A percentile compares a stretch with the other conserved stretches of the same genome.
Evolutionary conservation across 2,329 filamentous ascomycete species (phyloP).

Genomic region (Fusarium foetens): DNA sequence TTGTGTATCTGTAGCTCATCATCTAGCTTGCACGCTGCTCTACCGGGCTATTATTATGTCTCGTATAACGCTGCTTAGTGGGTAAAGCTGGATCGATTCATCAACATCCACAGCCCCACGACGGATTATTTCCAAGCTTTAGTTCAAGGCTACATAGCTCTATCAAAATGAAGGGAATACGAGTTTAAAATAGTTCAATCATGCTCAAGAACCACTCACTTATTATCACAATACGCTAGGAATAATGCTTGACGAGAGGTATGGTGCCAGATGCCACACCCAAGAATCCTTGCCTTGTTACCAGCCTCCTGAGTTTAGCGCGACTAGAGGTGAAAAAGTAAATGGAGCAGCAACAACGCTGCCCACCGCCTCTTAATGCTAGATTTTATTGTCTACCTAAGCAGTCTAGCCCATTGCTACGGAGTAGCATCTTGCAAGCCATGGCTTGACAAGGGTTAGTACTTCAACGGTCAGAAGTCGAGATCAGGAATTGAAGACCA

Average conservation of each 20-base stretch:
- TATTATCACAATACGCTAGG: not conserved
- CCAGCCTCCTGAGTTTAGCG: slow-evolving; percentile 39
- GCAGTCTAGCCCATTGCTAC: not conserved
- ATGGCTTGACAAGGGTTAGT: slow-evolving; percentile 20
- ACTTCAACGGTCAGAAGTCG: slow-evolving; percentile 9
- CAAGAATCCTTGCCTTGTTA: slow-evolving; percentile 16
- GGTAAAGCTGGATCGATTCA: not conserved
- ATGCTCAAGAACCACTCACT: not conserved
- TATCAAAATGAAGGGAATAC: not conserved
- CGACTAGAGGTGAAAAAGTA: slow-evolving; percentile 6
- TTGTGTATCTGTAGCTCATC: not conserved
- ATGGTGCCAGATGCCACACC: not conserved
- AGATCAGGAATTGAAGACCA: not conserved
- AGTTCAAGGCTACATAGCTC: not conserved
- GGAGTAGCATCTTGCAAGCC: not conserved
- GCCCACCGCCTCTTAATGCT: not conserved
- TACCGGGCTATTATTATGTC: not conserved
- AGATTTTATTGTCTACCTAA: slow-evolving; percentile 15
- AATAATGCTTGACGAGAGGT: not conserved
- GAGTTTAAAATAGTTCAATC: not conserved
- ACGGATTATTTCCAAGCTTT: not conserved
- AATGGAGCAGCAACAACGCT: not conserved
- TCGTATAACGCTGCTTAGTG: not conserved
- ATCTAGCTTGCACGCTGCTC: not conserved
- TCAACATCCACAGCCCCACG: not conserved